Evolutionary conservation across 2,329 filamentous ascomycete genomes (phyloP).

Genomic region (Sphaerulina musiva): DNA sequence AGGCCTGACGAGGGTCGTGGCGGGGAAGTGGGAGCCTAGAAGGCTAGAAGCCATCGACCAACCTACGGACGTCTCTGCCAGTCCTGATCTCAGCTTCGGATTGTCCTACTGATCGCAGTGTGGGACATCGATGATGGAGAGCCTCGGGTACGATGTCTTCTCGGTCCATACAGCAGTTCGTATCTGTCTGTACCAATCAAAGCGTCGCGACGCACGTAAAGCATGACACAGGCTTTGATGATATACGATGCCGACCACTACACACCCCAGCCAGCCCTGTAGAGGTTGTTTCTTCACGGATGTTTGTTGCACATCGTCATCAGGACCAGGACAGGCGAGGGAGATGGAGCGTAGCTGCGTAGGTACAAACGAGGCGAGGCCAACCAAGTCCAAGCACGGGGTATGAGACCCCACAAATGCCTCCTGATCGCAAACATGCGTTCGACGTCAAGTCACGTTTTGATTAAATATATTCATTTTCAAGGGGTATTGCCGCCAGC

Average conservation of each 20-base stretch:
- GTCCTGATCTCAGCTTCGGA: not conserved
- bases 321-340: too few species aligned
- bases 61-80: not conserved
- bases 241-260: too few species aligned
- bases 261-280: too few species aligned
- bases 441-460: constrained; percentile 2
- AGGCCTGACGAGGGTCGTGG: not conserved
- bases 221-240: too few species aligned
- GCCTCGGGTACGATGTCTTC: too few species aligned
- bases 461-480: too few species aligned
- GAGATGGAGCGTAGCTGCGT: too few species aligned
- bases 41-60: not conserved
- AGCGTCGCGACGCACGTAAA: not conserved
- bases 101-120: too few species aligned
- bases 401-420: not conserved
- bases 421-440: not conserved
- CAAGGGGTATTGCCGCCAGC: too few species aligned
- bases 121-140: too few species aligned
- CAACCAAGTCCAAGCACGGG: not conserved
- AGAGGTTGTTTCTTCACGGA: too few species aligned
- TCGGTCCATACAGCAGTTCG: not conserved
- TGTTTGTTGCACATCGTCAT: too few species aligned
- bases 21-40: not conserved
- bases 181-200: not conserved
- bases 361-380: not conserved